A percentile compares a stretch with the other conserved stretches of the same genome.
Evolutionary conservation across 352 stramenopile genomes (phyloP).

Genomic region (Thalassiosira gravida): DNA sequence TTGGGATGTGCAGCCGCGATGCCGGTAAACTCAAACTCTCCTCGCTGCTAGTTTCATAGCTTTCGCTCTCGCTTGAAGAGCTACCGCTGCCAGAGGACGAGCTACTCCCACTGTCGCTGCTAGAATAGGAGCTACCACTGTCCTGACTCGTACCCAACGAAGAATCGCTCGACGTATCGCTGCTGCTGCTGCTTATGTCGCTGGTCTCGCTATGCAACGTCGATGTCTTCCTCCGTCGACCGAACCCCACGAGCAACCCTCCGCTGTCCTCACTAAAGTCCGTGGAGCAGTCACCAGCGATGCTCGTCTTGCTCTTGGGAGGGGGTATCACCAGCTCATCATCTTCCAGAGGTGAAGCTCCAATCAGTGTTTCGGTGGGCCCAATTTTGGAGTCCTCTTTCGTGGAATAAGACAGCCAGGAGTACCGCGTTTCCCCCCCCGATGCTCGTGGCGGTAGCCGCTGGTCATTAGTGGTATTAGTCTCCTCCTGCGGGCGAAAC

Average conservation of each 20-base stretch:
- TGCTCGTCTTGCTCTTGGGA: not conserved
- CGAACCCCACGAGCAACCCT: constrained; percentile 62
- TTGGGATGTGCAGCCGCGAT: constrained; percentile 16
- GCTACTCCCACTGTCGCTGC: constrained; percentile 17
- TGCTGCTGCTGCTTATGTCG: constrained; percentile 30
- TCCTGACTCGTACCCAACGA: constrained; percentile 8
- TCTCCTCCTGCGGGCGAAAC: constrained; percentile 2
- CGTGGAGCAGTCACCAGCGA: constrained; percentile 32
- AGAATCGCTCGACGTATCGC: constrained; percentile 20
- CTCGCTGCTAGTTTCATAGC: constrained; percentile 23
- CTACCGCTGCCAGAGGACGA: constrained; percentile 5
- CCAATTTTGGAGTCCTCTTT: constrained; percentile 3
- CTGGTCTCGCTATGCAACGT: constrained; percentile 21
- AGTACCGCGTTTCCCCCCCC: not conserved
- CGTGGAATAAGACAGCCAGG: constrained; percentile 21
- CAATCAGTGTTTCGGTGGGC: not conserved
- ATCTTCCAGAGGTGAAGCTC: constrained; percentile 19
- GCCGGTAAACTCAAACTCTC: constrained; percentile 24
- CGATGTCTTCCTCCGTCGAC: constrained; percentile 5
- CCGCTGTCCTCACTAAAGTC: constrained; percentile 42
- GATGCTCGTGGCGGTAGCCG: not conserved
- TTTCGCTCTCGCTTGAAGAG: not conserved
- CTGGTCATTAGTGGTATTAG: not conserved
- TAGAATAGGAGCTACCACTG: constrained; percentile 17
- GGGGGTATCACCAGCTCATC: constrained; percentile 14